phyloP scores from a whole-genome alignment of 257 asterid genomes.

The Phtheirospermum japonicum region DNA sequence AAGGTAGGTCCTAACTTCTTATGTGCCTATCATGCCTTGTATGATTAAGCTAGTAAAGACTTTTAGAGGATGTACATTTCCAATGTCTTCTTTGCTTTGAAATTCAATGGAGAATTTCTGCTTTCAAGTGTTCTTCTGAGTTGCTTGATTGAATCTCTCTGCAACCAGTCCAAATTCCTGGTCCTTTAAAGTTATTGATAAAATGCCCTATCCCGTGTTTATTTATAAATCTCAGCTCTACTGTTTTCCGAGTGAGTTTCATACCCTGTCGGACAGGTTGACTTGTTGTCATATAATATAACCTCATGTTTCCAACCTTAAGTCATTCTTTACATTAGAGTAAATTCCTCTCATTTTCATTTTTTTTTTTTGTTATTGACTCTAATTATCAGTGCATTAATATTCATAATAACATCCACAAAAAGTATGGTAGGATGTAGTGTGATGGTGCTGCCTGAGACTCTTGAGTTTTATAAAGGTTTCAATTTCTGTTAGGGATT shows the following conservation, averaged over 20 bases:
- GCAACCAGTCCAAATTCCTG: slow-evolving; percentile 11
- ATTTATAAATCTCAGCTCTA: slow-evolving; percentile 17
- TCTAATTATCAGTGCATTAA: not conserved
- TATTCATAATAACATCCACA: not conserved
- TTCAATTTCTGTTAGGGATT: not conserved
- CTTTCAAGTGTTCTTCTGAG: not conserved
- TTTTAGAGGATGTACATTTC: not conserved
- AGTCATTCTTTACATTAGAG: not conserved
- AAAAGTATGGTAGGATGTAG: not conserved
- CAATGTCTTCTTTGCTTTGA: slow-evolving; percentile 8
- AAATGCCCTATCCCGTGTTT: not conserved
- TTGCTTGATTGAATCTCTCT: slow-evolving; percentile 9
- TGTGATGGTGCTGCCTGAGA: not conserved
- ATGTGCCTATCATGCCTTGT: slow-evolving; percentile 16
- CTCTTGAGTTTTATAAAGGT: not conserved
- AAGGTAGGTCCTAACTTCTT: slow-evolving; percentile 53
- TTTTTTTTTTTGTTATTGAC: not conserved
- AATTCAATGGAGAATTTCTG: slow-evolving; percentile 7
- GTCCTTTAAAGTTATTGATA: slow-evolving; percentile 1
- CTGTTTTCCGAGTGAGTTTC: slow-evolving; percentile 4
- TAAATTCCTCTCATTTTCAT: not conserved
- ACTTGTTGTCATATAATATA: not conserved
- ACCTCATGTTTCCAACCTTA: not conserved
- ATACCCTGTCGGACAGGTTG: slow-evolving; percentile 1
- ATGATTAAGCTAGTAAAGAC: slow-evolving; percentile 16